Conservation (phyloP, 495 filamentous ascomycete species). For the Bacidia rubella region DNA sequence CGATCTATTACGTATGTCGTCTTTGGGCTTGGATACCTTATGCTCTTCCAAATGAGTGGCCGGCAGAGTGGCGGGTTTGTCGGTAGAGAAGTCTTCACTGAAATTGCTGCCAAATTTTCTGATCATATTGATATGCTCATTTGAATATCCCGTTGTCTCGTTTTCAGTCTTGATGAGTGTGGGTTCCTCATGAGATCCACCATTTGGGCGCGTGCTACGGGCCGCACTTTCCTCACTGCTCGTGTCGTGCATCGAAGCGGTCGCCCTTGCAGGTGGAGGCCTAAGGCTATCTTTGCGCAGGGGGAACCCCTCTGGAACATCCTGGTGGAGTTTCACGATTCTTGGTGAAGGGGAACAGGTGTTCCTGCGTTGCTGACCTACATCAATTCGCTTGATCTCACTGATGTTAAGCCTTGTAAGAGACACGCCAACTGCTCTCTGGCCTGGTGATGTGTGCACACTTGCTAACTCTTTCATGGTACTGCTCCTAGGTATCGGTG, state of each 20-base stretch:
- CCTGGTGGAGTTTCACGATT: neutral
- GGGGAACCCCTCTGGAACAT: neutral
- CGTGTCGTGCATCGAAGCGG: neutral
- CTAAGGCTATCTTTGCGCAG: constrained; percentile 11
- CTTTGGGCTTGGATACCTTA: neutral
- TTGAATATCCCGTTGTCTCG: neutral
- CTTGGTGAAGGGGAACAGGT: neutral
- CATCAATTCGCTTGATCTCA: neutral
- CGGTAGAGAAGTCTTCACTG: neutral
- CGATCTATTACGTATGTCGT: neutral
- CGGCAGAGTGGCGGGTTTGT: neutral
- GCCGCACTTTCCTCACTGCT: neutral
- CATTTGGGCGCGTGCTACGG: neutral
- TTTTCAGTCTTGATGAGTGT: neutral
- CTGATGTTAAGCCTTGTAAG: neutral
- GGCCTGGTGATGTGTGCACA: neutral
- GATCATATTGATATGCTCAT: neutral
- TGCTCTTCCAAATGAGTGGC: constrained; percentile 10
- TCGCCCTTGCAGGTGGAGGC: constrained; percentile 1
- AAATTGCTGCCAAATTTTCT: neutral
- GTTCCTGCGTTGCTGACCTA: neutral
- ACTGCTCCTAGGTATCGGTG: constrained; percentile 16
- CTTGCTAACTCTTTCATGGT: constrained; percentile 7
- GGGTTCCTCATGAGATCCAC: neutral
- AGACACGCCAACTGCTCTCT: neutral